Conservation (phyloP, 2,329 filamentous ascomycete genomes). For the Aureobasidium pullulans region DNA sequence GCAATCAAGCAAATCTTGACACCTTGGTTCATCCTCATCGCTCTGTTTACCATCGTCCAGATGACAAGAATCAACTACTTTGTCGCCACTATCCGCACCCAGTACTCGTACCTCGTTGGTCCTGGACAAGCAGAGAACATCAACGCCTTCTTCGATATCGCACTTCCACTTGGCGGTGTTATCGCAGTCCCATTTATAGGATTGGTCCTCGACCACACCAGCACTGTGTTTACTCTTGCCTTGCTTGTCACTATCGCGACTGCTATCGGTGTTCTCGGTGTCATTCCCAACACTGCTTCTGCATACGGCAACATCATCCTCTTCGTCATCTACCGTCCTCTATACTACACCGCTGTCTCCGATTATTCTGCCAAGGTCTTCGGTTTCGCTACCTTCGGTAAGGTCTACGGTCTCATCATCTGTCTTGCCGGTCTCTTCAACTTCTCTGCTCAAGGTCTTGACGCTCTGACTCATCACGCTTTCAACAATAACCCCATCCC, state of each 20-base stretch:
- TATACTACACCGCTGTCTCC: constrained; percentile 85
- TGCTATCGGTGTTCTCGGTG: constrained; percentile 66
- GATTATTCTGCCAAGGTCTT: constrained; percentile 91
- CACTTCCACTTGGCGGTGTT: constrained; percentile 74
- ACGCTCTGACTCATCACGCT: constrained; percentile 65
- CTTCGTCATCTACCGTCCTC: constrained; percentile 77
- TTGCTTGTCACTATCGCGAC: constrained; percentile 66
- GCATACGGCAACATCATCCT: constrained; percentile 70
- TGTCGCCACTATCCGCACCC: constrained; percentile 74
- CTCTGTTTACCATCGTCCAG: constrained; percentile 62
- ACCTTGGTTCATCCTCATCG: constrained; percentile 79
- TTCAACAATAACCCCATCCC: constrained; percentile 69
- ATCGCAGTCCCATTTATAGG: constrained; percentile 84
- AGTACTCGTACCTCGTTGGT: constrained; percentile 70
- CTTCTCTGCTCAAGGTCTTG: constrained; percentile 73
- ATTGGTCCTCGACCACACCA: constrained; percentile 65
- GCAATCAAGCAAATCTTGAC: constrained; percentile 67
- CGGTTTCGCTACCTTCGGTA: constrained; percentile 84
- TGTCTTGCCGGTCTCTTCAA: constrained; percentile 78
- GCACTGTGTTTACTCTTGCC: constrained; percentile 62
- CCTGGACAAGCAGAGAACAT: constrained; percentile 57
- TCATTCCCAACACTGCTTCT: constrained; percentile 62
- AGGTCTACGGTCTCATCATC: constrained; percentile 88
- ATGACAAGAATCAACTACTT: constrained; percentile 75
- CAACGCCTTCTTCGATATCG: constrained; percentile 81